Percentiles rank a stretch among this genome's conserved stretches.
phyloP scores from a whole-genome alignment of 169 alveolate species.

The Babesia ovis region DNA sequence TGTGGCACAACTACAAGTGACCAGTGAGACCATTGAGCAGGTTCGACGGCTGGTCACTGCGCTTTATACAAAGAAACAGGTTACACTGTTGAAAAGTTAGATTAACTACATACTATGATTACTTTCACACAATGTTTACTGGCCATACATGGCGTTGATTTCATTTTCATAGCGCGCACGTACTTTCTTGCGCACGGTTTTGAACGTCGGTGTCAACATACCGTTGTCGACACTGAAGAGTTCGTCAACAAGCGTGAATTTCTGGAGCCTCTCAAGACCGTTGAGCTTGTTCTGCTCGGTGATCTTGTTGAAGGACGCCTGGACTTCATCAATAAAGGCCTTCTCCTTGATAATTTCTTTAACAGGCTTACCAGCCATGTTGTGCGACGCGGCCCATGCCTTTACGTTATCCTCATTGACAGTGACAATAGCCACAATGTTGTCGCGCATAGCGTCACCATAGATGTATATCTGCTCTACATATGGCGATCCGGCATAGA shows the following conservation, averaged over 20 bases:
- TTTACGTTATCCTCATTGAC: slow-evolving; percentile 53
- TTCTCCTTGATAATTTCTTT: slow-evolving; percentile 13
- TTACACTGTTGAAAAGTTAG: background rate
- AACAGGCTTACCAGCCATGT: slow-evolving; percentile 36
- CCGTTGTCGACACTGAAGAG: slow-evolving; percentile 87
- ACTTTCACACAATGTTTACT: slow-evolving; percentile 2
- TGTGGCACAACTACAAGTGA: background rate
- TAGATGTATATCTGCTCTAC: slow-evolving; percentile 77
- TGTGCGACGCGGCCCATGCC: slow-evolving; percentile 61
- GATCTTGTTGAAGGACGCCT: slow-evolving; percentile 49
- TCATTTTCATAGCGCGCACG: slow-evolving; percentile 55
- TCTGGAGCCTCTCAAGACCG: slow-evolving; percentile 79
- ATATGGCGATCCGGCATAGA: slow-evolving; percentile 70
- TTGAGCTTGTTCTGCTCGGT: slow-evolving; percentile 67
- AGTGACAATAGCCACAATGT: slow-evolving; percentile 68
- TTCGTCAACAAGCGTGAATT: slow-evolving; percentile 78
- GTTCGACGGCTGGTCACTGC: background rate
- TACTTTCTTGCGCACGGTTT: slow-evolving; percentile 84
- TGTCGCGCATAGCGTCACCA: slow-evolving; percentile 69
- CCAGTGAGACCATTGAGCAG: background rate
- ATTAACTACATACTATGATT: background rate
- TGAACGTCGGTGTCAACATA: slow-evolving; percentile 91
- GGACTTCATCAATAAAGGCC: slow-evolving; percentile 24
- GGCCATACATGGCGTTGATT: slow-evolving; percentile 70
- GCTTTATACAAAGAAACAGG: slow-evolving; percentile 11